phyloP scores from a whole-genome alignment of 768 basidiomycete genomes.

The Boletus patriciae region DNA sequence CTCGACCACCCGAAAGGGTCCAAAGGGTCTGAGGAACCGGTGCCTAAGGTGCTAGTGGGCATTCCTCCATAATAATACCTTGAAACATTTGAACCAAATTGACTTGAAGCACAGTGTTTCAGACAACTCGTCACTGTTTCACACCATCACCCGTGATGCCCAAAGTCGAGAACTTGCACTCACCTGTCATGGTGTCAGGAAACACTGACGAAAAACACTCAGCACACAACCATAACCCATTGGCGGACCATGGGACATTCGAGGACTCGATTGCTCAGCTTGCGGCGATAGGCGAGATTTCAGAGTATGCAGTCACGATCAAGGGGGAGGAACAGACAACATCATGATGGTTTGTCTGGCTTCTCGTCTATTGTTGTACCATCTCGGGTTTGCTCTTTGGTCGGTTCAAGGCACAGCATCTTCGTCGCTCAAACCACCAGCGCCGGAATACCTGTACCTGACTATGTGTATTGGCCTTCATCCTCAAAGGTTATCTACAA shows the following conservation, averaged over 20 bases:
- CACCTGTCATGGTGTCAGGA: neutral
- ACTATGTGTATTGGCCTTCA: too few species aligned
- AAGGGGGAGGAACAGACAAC: slow-evolving; percentile 69
- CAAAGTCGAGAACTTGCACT: neutral
- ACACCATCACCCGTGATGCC: neutral
- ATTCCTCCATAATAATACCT: too few species aligned
- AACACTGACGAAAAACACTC: slow-evolving; percentile 5
- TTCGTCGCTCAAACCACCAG: too few species aligned
- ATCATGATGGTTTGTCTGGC: slow-evolving; percentile 76
- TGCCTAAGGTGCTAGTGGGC: too few species aligned
- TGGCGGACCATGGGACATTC: slow-evolving; percentile 10
- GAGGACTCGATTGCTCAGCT: slow-evolving; percentile 19
- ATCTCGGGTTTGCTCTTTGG: slow-evolving; percentile 78
- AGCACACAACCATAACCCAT: neutral
- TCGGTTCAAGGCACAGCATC: slow-evolving; percentile 39
- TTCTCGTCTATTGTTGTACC: slow-evolving; percentile 71
- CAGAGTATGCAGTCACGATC: slow-evolving; percentile 58
- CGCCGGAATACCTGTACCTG: too few species aligned
- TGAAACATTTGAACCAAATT: neutral
- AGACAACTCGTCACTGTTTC: neutral
- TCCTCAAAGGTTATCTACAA: too few species aligned
- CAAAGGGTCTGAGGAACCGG: too few species aligned
- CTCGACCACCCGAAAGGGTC: too few species aligned
- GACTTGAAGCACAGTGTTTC: neutral
- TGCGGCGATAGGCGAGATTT: slow-evolving; percentile 47